phyloP scores from a whole-genome alignment of 495 filamentous ascomycete species.

The Schizothecium vesticola region DNA sequence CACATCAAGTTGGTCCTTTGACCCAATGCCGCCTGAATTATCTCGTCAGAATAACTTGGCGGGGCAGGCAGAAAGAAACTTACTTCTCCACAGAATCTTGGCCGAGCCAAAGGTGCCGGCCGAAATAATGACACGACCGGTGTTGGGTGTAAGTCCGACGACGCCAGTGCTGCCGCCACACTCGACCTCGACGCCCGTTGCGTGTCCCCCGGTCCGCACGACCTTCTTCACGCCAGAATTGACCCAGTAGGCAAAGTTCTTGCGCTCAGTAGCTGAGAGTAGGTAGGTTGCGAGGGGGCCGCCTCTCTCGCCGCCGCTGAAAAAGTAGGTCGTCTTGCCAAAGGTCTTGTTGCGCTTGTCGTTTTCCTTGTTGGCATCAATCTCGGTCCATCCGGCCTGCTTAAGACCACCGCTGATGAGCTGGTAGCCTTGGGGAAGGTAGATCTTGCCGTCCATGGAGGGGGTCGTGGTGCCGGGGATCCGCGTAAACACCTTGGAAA shows the following conservation, averaged over 20 bases:
- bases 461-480: constrained; percentile 62
- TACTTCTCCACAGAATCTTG: constrained; percentile 52
- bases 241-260: constrained; percentile 58
- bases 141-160: constrained; percentile 47
- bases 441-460: constrained; percentile 57
- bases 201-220: constrained; percentile 50
- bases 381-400: constrained; percentile 53
- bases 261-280: constrained; percentile 47
- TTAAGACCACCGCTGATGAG: constrained; percentile 49
- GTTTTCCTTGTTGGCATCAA: constrained; percentile 53
- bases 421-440: constrained; percentile 57
- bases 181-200: constrained; percentile 62
- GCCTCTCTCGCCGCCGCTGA: constrained; percentile 54
- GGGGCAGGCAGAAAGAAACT: not conserved
- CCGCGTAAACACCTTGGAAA: constrained; percentile 54
- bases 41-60: not conserved
- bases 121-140: constrained; percentile 58
- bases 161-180: constrained; percentile 50
- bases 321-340: constrained; percentile 58
- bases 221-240: constrained; percentile 59
- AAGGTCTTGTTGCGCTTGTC: constrained; percentile 57
- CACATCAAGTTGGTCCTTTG: constrained; percentile 47
- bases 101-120: constrained; percentile 62
- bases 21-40: constrained; percentile 48
- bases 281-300: constrained; percentile 70